phyloP scores from a whole-genome alignment of 306 rosid species.

The Sophora flavescens region DNA sequence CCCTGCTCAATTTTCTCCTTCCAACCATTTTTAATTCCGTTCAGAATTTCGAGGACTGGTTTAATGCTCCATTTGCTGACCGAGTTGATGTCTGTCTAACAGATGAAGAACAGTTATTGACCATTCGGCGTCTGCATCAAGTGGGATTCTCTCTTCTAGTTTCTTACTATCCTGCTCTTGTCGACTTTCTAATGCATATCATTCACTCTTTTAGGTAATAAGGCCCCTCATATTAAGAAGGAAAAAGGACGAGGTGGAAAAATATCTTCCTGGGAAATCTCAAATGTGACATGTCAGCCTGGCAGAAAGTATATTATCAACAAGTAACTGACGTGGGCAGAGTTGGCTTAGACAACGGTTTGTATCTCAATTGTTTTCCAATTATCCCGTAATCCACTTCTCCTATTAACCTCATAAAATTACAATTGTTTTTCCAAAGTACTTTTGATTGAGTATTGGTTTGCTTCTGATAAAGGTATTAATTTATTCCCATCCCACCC shows the following conservation, averaged over 20 bases:
- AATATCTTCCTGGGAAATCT: conserved; percentile 83
- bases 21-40: conserved; percentile 96
- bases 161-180: conserved; percentile 31
- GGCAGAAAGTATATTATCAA: conserved; percentile 95
- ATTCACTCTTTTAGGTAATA: conserved; percentile 67
- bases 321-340: conserved; percentile 87
- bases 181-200: conserved; percentile 42
- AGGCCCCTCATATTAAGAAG: conserved; percentile 94
- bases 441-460: conserved; percentile 28
- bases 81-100: conserved; percentile 76
- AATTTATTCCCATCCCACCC: background rate
- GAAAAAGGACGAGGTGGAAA: conserved; percentile 94
- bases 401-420: background rate
- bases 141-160: conserved; percentile 56
- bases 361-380: conserved; percentile 38
- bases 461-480: conserved; percentile 29
- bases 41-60: conserved; percentile 96
- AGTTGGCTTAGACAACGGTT: conserved; percentile 86
- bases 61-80: conserved; percentile 93
- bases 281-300: conserved; percentile 88
- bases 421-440: conserved; percentile 5
- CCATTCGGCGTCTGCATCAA: conserved; percentile 94
- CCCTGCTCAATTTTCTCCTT: conserved; percentile 96
- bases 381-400: background rate
- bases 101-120: conserved; percentile 86